phyloP scores from a whole-genome alignment of 306 rosid genomes.

The Luffa acutangula region DNA sequence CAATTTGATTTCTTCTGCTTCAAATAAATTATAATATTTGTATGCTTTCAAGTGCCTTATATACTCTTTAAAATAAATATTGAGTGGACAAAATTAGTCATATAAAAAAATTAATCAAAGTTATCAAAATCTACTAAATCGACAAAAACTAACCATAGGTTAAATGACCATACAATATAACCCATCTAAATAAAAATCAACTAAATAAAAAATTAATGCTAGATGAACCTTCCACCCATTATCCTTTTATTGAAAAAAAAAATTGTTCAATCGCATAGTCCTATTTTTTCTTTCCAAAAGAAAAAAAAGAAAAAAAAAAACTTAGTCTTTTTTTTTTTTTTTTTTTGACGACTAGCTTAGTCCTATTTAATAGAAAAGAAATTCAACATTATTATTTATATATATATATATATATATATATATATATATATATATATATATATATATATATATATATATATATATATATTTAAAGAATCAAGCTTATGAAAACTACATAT shows the following conservation, averaged over 20 bases:
- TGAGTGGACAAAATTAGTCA: background rate
- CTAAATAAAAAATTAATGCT: background rate
- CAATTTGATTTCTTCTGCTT: background rate
- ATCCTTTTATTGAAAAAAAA: background rate
- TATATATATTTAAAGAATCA: too few species aligned
- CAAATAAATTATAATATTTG: background rate
- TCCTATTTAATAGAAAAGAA: too few species aligned
- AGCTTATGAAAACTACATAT: background rate
- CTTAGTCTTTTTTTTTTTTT: too few species aligned
- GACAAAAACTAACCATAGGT: background rate
- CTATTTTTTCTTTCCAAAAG: too few species aligned
- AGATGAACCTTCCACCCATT: background rate
- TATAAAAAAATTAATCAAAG: background rate
- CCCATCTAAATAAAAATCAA: background rate
- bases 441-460: too few species aligned
- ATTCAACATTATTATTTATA: too few species aligned
- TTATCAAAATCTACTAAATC: background rate
- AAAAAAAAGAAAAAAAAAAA: too few species aligned
- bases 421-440: too few species aligned
- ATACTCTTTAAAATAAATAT: background rate
- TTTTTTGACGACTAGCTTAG: too few species aligned
- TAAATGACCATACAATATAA: too few species aligned
- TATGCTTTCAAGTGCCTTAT: background rate
- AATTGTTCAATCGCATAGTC: too few species aligned
- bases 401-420: too few species aligned